Evolutionary conservation across 805 yeast genomes (phyloP).

Genomic region (Zygoascus tannicola): DNA sequence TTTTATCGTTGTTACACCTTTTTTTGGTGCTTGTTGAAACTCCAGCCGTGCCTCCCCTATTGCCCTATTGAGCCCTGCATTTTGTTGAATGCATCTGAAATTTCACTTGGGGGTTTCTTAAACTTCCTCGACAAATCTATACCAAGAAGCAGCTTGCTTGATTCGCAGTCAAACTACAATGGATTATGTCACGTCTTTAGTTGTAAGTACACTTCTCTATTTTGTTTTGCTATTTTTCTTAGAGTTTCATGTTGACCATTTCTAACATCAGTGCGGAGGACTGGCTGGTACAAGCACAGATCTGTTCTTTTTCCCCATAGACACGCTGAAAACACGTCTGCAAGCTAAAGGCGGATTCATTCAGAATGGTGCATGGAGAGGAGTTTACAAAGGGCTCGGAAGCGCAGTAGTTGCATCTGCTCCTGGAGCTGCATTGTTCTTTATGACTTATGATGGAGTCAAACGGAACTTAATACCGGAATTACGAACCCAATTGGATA

Average conservation of each 20-base stretch:
- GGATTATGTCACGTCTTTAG: constrained; percentile 4
- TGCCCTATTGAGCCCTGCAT: too few species aligned
- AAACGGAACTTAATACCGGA: constrained; percentile 40
- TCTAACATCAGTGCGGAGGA: constrained; percentile 48
- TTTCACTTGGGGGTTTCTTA: too few species aligned
- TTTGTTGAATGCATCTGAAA: too few species aligned
- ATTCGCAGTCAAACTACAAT: background rate
- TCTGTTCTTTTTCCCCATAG: constrained; percentile 90
- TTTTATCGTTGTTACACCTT: too few species aligned
- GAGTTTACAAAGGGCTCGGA: constrained; percentile 87
- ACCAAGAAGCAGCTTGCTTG: too few species aligned
- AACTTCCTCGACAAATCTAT: too few species aligned
- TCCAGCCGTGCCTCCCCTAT: too few species aligned
- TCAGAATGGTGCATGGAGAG: constrained; percentile 84
- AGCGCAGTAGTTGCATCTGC: constrained; percentile 93
- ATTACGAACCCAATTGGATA: constrained; percentile 12
- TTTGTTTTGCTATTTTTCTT: too few species aligned
- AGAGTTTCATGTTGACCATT: too few species aligned
- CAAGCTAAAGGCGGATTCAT: constrained; percentile 96
- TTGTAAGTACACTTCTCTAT: too few species aligned
- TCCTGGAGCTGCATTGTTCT: constrained; percentile 71
- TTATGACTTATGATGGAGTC: constrained; percentile 73
- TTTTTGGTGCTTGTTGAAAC: too few species aligned
- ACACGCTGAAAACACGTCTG: constrained; percentile 84
- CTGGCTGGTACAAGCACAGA: constrained; percentile 97